phyloP scores from a whole-genome alignment of 2,329 filamentous ascomycete species.

The Ascochyta pisi region DNA sequence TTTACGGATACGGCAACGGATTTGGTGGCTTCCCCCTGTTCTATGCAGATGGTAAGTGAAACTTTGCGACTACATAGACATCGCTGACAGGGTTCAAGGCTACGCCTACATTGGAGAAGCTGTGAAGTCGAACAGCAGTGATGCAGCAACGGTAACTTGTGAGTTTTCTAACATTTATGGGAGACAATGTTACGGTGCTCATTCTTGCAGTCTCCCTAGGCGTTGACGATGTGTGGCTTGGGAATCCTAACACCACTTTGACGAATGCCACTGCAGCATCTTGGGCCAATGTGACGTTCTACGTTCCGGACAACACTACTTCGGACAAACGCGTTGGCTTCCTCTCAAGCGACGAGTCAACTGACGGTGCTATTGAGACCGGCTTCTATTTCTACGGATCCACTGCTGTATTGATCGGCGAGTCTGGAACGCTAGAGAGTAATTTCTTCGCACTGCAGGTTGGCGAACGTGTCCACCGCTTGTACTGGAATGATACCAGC shows the following conservation, averaged over 20 bases:
- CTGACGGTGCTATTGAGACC: slow-evolving; percentile 12
- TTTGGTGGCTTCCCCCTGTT: slow-evolving; percentile 30
- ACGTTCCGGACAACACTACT: slow-evolving; percentile 15
- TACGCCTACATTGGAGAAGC: slow-evolving; percentile 30
- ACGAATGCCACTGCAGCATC: slow-evolving; percentile 9
- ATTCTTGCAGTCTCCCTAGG: slow-evolving; percentile 16
- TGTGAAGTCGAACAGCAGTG: slow-evolving; percentile 20
- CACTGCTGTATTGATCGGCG: slow-evolving; percentile 20
- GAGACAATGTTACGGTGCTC: background rate
- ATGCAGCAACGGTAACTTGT: slow-evolving; percentile 29
- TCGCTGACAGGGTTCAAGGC: slow-evolving; percentile 17
- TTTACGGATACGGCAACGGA: slow-evolving; percentile 26
- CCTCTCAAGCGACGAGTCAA: slow-evolving; percentile 6
- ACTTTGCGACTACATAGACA: background rate
- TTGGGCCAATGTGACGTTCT: slow-evolving; percentile 30
- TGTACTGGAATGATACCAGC: slow-evolving; percentile 36
- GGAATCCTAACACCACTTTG: slow-evolving; percentile 24
- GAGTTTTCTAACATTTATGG: background rate
- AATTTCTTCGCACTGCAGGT: slow-evolving; percentile 21
- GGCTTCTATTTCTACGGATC: slow-evolving; percentile 31
- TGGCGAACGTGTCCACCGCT: slow-evolving; percentile 13
- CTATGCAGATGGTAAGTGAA: slow-evolving; percentile 23
- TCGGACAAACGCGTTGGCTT: slow-evolving; percentile 27
- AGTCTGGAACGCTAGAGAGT: slow-evolving; percentile 22
- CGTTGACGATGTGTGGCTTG: slow-evolving; percentile 17